Base-by-base conservation (phyloP, 2,329 filamentous ascomycete species). In the Sarocladiaceae sp. region DNA sequence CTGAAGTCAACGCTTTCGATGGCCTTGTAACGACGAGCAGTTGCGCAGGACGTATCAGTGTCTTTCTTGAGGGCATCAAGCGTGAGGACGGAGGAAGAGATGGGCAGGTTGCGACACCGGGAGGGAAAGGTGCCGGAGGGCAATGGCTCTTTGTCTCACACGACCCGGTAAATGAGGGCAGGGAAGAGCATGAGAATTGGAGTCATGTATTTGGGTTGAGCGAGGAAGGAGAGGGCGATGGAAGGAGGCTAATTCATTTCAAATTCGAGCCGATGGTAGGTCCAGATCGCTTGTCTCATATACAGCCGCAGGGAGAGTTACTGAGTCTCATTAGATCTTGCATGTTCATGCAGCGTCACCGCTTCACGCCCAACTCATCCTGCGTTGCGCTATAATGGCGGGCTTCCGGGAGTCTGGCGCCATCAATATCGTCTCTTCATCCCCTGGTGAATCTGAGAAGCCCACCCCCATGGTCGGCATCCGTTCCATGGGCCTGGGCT, bases 201-300 rank as follows among this genome's bases (percentile, higher is more conserved):
- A 53, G 46, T 39, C 61, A 51, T 27, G 43, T 52, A 3, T 50
- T 66, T 20, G 54, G 52, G 5, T 48, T 66, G 20, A 43, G 58
- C 31, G 43, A 32, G 16, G 52, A 51, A 21, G 50, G 51, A 35
- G 48, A 45, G 23, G 43, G 45, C 9, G 47, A 47, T 3, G 26
- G 59, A 45, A 62, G 65, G 55, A 70, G 76, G 56, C 64, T 77
- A 61, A 73, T 95, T 42, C 88, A 91, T 63, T 86, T 95, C 66
- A 93, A 95, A 63, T 96, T 94, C 58, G 90, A 96, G 61, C 88
- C 90, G 4, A 89, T 96, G 88, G 90, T 95, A 74, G 59, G 80
- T 59, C 53, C 26, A 27, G 9, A 9, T 5, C 11, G n/a, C 32
- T 7, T 33, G 7, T 33, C 32, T 12, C 23, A 11, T 21, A n/a